Conservation (phyloP, 345 rosid species). For the Fremontodendron californicum region DNA sequence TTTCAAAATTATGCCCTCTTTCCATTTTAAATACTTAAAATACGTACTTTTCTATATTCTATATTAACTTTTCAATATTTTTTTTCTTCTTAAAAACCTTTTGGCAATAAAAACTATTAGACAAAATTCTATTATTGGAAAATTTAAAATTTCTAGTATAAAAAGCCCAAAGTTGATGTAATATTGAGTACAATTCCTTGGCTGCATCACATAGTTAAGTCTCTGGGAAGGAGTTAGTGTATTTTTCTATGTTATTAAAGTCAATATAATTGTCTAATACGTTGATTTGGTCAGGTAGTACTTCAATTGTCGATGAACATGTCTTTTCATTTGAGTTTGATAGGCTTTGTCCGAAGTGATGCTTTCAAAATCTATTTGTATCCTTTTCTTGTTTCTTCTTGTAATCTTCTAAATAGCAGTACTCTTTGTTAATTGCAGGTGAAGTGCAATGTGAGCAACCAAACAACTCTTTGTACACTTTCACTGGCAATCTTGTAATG, state of each 20-base stretch:
- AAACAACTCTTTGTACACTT: slow-evolving; percentile 94
- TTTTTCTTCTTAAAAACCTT: background rate
- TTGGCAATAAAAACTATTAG: background rate
- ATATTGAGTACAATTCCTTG: background rate
- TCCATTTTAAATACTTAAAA: background rate
- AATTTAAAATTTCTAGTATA: background rate
- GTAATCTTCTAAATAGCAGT: slow-evolving; percentile 2
- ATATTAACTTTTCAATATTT: background rate
- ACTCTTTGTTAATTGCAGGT: slow-evolving; percentile 52
- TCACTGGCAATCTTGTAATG: slow-evolving; percentile 89
- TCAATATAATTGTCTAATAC: background rate
- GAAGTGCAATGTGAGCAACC: slow-evolving; percentile 99
- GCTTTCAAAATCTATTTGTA: background rate
- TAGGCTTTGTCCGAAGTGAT: background rate
- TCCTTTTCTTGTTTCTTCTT: background rate
- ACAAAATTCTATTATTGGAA: background rate
- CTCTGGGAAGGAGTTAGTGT: background rate
- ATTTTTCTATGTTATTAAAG: background rate
- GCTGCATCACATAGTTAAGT: background rate
- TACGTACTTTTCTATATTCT: background rate
- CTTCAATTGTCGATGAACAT: background rate
- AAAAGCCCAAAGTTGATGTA: background rate
- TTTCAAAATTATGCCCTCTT: background rate
- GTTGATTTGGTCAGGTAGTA: background rate
- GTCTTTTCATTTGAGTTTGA: background rate